These are phyloP conservation scores for Medakamo hakoo DNA, from an alignment of 139 green algal genomes.

Conservation along the genomic window DNA sequence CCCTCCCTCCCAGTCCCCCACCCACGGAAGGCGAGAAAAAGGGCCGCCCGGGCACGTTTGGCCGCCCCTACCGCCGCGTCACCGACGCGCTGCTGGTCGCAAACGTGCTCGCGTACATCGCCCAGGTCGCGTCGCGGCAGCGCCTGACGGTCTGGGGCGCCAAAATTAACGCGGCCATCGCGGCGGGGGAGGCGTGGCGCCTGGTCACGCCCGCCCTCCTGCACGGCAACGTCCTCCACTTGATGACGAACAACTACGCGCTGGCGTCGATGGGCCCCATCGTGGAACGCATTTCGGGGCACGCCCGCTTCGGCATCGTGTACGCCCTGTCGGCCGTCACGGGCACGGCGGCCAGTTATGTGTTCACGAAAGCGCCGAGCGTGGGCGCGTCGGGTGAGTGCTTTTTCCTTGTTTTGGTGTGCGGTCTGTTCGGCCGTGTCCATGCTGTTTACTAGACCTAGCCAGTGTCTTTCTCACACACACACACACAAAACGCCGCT, in stretches of 20 bases:
- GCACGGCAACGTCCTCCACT: slow-evolving; percentile 52
- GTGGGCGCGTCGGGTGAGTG: slow-evolving; percentile 18
- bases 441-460: background rate
- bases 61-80: slow-evolving; percentile 5
- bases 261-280: slow-evolving; percentile 19
- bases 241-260: slow-evolving; percentile 32
- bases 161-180: slow-evolving; percentile 48
- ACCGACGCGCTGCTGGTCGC: slow-evolving; percentile 16
- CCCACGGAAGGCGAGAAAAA: background rate
- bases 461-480: background rate
- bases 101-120: slow-evolving; percentile 11
- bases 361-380: slow-evolving; percentile 7
- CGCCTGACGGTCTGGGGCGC: slow-evolving; percentile 5
- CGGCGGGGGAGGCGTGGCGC: slow-evolving; percentile 45
- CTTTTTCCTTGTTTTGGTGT: slow-evolving; percentile 3
- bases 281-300: slow-evolving; percentile 16
- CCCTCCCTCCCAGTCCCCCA: background rate
- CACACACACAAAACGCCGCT: background rate
- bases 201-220: slow-evolving; percentile 55
- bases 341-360: slow-evolving; percentile 26
- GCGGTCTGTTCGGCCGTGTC: background rate
- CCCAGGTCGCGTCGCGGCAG: slow-evolving; percentile 9
- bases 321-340: slow-evolving; percentile 21
- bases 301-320: slow-evolving; percentile 14
- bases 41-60: slow-evolving; percentile 8